Base-by-base conservation (phyloP, 306 rosid genomes). In the Hippophae rhamnoides region DNA sequence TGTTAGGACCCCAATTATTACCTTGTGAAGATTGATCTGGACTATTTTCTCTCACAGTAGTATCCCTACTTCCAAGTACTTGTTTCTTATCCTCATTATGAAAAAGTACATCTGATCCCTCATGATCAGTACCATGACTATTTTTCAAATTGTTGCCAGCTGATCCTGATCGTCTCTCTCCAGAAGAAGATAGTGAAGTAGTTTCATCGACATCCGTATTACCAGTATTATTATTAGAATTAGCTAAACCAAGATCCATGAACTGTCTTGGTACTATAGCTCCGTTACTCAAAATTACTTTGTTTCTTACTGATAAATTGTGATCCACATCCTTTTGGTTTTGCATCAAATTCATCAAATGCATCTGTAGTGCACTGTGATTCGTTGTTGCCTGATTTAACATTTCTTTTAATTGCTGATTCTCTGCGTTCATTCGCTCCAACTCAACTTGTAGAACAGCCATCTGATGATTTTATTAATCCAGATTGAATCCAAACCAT, bases 201-300 rank as follows among this genome's bases (percentile, higher is more conserved):
- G 38, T 31, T 31, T 31, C 38, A 31, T 31, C 38, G 38, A 81
- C 87, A 18, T 76, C 77, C 0, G 58, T 46, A 0, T 66, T 73
- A 9, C 50, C 74, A 59, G 76, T 26, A 43, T 27, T 73, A 10
- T 63, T 73, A 10, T 63, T 74, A 9, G 72, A 25, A 18, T 18
- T 18, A 10, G 87, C 87, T 14, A 83, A 56, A 4, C 84, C 87
- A 27, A 87, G 92, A 81, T 87, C 93, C 71, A 79, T 81, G 52
- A 82, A 75, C 53, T 80, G 73, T 58, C 92, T 72, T 1, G 93
- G 89, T 51, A 76, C 84, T 41, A 79, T 61, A 1, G n/a, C 27
- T 8, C 65, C 71, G 45, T 47, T 68, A 31, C 13, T 68, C 46
- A 43, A 72, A 38, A 44, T 13, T 47, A 12, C 62, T 43, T 70